Evolutionary conservation across 2,329 filamentous ascomycete genomes (phyloP).

Genomic region (Sporothrix protearum): DNA sequence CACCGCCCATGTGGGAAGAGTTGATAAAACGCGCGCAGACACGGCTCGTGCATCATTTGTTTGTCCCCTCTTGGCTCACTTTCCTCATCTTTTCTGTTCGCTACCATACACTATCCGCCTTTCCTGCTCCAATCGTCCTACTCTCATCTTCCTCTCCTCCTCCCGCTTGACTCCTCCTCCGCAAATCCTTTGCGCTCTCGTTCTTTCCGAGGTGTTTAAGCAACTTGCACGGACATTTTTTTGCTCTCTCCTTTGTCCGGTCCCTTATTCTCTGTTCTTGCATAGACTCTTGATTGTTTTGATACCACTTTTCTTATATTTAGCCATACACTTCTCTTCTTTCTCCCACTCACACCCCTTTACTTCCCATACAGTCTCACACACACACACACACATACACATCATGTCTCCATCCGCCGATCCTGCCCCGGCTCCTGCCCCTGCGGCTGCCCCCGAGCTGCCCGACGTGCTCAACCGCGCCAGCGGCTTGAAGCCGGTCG

Average conservation of each 20-base stretch:
- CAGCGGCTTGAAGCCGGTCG: background rate
- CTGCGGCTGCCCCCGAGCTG: background rate
- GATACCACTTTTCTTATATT: background rate
- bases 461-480: constrained; percentile 6
- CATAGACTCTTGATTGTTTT: constrained; percentile 3
- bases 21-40: background rate
- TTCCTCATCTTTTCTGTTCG: background rate
- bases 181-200: background rate
- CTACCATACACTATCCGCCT: background rate
- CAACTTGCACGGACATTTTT: background rate
- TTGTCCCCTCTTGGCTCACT: constrained; percentile 1
- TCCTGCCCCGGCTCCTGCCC: background rate
- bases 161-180: background rate
- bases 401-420: background rate
- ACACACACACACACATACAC: background rate
- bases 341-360: background rate
- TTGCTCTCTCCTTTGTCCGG: background rate
- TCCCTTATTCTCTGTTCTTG: background rate
- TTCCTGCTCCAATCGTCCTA: background rate
- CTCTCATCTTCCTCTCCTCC: background rate
- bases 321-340: background rate
- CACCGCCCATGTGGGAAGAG: background rate
- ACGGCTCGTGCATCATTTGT: background rate
- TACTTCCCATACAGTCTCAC: background rate
- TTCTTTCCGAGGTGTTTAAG: background rate